Conservation (phyloP, 345 rosid species). For the Syzygium jambos region DNA sequence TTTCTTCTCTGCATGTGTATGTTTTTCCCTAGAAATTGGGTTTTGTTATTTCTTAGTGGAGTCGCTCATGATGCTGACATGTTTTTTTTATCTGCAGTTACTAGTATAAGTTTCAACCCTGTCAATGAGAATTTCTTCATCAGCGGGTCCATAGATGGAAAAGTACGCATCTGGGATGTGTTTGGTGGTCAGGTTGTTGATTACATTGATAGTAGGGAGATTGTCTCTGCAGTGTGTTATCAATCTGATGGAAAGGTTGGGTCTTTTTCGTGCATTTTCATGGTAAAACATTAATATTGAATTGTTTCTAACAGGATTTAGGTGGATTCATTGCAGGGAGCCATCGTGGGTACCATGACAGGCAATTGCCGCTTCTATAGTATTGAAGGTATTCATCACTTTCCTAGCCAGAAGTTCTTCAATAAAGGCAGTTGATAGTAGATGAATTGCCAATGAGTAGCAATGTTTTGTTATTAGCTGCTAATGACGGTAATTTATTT, state of each 20-base stretch:
- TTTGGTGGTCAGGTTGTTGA: conserved; percentile 41
- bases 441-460: neutral
- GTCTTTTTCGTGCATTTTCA: neutral
- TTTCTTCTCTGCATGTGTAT: neutral
- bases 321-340: conserved; percentile 34
- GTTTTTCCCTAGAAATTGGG: neutral
- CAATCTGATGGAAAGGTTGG: conserved; percentile 60
- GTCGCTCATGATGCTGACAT: neutral
- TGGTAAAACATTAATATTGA: neutral
- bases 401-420: neutral
- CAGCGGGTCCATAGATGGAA: conserved; percentile 59
- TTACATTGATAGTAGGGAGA: conserved; percentile 53
- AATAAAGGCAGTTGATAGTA: neutral
- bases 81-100: conserved; percentile 21
- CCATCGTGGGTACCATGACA: conserved; percentile 55
- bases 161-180: conserved; percentile 76
- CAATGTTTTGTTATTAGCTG: neutral
- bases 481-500: neutral
- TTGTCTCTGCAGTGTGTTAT: conserved; percentile 64
- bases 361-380: conserved; percentile 61
- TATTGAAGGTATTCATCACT: conserved; percentile 33
- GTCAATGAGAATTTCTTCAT: conserved; percentile 40
- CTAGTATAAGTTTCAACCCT: conserved; percentile 44
- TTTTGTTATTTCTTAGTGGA: neutral
- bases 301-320: neutral